phyloP scores from a whole-genome alignment of 2,329 filamentous ascomycete genomes.

The Tolypocladium guangdongense region DNA sequence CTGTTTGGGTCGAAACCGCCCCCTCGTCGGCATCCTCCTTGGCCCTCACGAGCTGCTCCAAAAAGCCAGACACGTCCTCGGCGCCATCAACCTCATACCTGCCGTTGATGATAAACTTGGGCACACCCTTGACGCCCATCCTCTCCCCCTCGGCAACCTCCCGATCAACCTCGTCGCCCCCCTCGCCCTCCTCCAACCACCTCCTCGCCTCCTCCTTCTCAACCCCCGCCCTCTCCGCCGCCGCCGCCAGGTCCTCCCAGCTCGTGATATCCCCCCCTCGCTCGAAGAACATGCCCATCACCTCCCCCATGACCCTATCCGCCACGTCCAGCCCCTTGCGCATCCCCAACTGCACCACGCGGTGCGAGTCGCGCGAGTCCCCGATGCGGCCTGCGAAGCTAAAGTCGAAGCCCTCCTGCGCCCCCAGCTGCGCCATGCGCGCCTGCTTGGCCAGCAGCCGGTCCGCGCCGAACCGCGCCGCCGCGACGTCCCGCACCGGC shows the following conservation, averaged over 20 bases:
- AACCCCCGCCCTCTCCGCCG: conserved; percentile 43
- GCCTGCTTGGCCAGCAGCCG: conserved; percentile 45
- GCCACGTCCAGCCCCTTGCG: conserved; percentile 33
- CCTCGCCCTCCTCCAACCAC: conserved; percentile 43
- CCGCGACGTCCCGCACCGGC: conserved; percentile 41
- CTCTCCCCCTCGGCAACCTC: conserved; percentile 42
- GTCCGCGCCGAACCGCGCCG: conserved; percentile 54
- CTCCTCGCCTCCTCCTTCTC: conserved; percentile 37
- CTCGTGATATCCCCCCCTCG: conserved; percentile 52
- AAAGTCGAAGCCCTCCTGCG: conserved; percentile 61
- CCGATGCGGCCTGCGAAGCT: conserved; percentile 60
- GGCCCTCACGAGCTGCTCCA: conserved; percentile 50
- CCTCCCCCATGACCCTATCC: conserved; percentile 46
- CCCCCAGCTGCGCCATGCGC: conserved; percentile 47
- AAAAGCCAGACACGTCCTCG: conserved; percentile 56
- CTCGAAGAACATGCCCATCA: conserved; percentile 60
- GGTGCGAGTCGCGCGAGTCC: conserved; percentile 69
- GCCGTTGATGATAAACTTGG: conserved; percentile 63
- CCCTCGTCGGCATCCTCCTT: conserved; percentile 16
- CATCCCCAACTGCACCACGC: conserved; percentile 60
- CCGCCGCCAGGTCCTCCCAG: conserved; percentile 36
- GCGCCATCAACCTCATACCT: conserved; percentile 59
- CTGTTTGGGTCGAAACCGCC: neutral
- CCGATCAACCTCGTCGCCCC: conserved; percentile 44
- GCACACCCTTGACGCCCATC: conserved; percentile 53